These are phyloP conservation scores for Bruguiera sexangula DNA, from an alignment of 345 rosid genomes.

Conservation along the genomic window DNA sequence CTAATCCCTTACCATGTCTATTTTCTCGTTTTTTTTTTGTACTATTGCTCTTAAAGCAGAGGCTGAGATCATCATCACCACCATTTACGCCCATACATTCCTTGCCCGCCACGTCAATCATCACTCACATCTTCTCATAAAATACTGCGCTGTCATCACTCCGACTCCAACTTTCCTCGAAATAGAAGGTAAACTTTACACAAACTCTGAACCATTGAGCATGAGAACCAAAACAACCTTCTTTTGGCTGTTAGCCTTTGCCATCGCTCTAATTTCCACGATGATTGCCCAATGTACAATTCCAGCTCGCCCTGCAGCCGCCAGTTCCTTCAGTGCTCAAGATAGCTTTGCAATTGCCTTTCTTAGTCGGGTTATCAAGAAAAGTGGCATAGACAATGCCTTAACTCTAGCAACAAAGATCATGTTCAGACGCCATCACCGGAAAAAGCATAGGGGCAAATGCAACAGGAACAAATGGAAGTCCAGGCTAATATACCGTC, in stretches of 20 bases:
- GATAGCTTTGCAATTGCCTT: neutral
- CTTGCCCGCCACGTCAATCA: slow-evolving; percentile 48
- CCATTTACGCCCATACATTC: slow-evolving; percentile 18
- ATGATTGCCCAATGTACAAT: slow-evolving; percentile 23
- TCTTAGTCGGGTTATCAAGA: slow-evolving; percentile 14
- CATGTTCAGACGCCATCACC: slow-evolving; percentile 19
- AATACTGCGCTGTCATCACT: neutral
- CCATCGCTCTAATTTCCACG: slow-evolving; percentile 36
- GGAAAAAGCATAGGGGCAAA: slow-evolving; percentile 7
- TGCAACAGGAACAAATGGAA: slow-evolving; percentile 40
- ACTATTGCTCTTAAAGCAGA: slow-evolving; percentile 3
- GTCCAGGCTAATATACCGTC: slow-evolving; percentile 30
- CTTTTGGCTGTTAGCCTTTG: slow-evolving; percentile 37
- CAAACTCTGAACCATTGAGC: slow-evolving; percentile 1
- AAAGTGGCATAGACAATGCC: slow-evolving; percentile 13
- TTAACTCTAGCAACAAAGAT: slow-evolving; percentile 7
- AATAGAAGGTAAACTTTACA: neutral
- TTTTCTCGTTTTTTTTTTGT: neutral
- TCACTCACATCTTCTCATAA: neutral
- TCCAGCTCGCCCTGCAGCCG: slow-evolving; percentile 6
- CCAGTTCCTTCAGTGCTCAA: neutral
- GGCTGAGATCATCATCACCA: neutral
- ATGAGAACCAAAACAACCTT: slow-evolving; percentile 30
- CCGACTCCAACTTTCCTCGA: neutral
- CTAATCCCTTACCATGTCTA: neutral